A percentile compares a stretch with the other conserved stretches of the same genome.
These are phyloP conservation scores for Fraxinus cuspidata DNA, from an alignment of 257 asterid species.

Conservation along the genomic window DNA sequence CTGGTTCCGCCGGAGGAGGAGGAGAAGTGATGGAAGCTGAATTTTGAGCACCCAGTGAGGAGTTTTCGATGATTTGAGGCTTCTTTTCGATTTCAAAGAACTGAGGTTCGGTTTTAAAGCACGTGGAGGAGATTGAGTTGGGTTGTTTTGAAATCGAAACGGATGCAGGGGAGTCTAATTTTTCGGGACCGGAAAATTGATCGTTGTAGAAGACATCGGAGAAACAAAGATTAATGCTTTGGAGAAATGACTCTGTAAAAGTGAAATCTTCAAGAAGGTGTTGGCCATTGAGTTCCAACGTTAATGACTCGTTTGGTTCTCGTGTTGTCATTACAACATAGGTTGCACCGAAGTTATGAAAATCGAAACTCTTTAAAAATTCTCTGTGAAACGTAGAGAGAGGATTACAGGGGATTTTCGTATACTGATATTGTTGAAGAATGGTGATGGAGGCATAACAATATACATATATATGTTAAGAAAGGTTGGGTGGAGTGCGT, in stretches of 20 bases:
- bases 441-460: neutral
- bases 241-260: constrained; percentile 41
- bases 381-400: neutral
- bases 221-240: constrained; percentile 40
- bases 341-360: neutral
- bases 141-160: constrained; percentile 31
- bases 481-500: neutral
- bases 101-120: constrained; percentile 29
- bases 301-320: constrained; percentile 31
- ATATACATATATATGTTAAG: too few relatives aligned
- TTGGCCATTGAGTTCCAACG: constrained; percentile 53
- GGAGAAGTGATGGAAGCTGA: neutral
- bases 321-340: constrained; percentile 29
- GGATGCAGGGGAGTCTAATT: constrained; percentile 36
- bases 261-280: constrained; percentile 58
- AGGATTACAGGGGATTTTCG: too few relatives aligned
- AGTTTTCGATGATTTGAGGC: constrained; percentile 15
- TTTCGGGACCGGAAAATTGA: constrained; percentile 19
- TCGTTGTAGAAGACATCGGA: constrained; percentile 14
- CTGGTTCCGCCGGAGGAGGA: neutral
- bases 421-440: neutral
- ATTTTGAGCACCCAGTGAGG: neutral
- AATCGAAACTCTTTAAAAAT: neutral
- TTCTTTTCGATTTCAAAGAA: constrained; percentile 35
- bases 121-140: constrained; percentile 18